Percentiles rank a stretch among this genome's conserved stretches.
Evolutionary conservation across 2,329 filamentous ascomycete genomes (phyloP).

Genomic region (Bipolaris bicolor): DNA sequence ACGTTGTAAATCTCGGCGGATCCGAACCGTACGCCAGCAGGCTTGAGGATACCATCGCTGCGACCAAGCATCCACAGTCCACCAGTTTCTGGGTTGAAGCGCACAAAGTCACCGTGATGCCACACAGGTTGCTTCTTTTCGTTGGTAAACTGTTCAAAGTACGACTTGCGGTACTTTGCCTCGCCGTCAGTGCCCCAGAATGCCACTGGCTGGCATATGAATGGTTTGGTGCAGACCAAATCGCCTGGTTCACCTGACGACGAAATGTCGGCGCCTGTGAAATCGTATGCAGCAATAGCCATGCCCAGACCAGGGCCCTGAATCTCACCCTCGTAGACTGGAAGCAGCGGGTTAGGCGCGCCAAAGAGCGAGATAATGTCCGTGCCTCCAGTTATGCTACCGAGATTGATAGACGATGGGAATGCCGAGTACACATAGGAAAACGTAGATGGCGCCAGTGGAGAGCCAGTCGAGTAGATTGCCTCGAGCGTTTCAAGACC

Average conservation of each 20-base stretch:
- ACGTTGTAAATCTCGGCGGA: constrained; percentile 96
- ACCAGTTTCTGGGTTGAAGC: constrained; percentile 71
- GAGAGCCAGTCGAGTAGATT: constrained; percentile 93
- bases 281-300: constrained; percentile 58
- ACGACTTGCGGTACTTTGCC: constrained; percentile 79
- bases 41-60: constrained; percentile 92
- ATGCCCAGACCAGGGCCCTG: constrained; percentile 58
- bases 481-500: constrained; percentile 68
- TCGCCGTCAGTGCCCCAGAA: constrained; percentile 81
- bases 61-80: constrained; percentile 90
- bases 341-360: constrained; percentile 68
- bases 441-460: constrained; percentile 91
- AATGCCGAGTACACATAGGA: constrained; percentile 86
- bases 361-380: constrained; percentile 97
- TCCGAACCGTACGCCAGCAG: constrained; percentile 87
- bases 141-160: constrained; percentile 81
- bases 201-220: constrained; percentile 87
- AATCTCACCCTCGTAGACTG: constrained; percentile 59
- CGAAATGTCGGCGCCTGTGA: constrained; percentile 63
- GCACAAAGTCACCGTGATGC: constrained; percentile 95
- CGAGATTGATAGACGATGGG: constrained; percentile 79
- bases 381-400: constrained; percentile 92
- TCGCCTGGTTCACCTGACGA: constrained; percentile 76
- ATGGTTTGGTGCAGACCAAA: constrained; percentile 82
- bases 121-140: constrained; percentile 62